phyloP scores from a whole-genome alignment of 768 basidiomycete genomes.

The Rhizopogon vesiculosus region DNA sequence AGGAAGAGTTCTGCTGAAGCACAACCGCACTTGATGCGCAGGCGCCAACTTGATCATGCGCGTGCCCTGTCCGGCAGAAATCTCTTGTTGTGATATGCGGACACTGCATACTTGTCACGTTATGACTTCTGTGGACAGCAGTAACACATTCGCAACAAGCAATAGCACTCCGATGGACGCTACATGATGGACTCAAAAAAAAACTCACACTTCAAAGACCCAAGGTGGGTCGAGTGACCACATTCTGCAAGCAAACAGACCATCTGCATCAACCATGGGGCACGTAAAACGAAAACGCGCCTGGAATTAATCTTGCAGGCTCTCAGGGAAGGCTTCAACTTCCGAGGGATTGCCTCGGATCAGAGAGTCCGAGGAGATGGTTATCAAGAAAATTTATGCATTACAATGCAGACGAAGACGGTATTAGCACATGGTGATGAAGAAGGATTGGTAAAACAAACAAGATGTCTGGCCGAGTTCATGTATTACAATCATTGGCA shows the following conservation, averaged over 20 bases:
- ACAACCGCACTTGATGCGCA: too few relatives aligned
- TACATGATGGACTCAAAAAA: neutral
- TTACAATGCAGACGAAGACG: neutral
- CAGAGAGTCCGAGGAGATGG: neutral
- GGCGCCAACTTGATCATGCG: neutral
- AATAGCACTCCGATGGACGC: neutral
- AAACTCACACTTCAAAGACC: neutral
- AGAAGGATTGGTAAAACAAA: neutral
- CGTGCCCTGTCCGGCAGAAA: neutral
- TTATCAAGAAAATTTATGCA: neutral
- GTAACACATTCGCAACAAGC: too few relatives aligned
- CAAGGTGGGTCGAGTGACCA: neutral
- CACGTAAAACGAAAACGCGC: neutral
- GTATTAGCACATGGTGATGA: neutral
- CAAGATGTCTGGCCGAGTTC: neutral
- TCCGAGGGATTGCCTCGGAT: neutral
- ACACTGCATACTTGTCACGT: too few relatives aligned
- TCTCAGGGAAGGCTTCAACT: neutral
- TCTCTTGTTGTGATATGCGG: too few relatives aligned
- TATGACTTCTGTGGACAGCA: neutral
- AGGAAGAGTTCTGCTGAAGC: neutral
- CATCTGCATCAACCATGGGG: neutral
- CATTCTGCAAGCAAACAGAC: too few relatives aligned
- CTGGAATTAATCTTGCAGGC: neutral
- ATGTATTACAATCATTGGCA: conserved; percentile 1